These are phyloP conservation scores for Colletotrichum sp. DNA, from an alignment of 2,329 filamentous ascomycete genomes.

Conservation along the genomic window DNA sequence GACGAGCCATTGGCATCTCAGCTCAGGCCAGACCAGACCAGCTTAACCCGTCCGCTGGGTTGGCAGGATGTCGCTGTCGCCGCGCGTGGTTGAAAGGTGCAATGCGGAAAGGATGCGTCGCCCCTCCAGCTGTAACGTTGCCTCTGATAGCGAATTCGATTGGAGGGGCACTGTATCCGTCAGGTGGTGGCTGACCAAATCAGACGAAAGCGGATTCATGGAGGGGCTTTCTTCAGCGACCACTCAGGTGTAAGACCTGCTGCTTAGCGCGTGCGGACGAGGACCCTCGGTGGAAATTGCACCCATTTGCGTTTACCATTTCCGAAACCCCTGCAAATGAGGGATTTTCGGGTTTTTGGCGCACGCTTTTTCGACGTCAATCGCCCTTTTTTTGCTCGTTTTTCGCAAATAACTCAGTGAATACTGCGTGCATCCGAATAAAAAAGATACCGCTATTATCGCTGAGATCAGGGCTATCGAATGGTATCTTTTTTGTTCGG, in stretches of 20 bases:
- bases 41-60: background rate
- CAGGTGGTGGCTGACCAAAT: conserved; percentile 2
- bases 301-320: no score
- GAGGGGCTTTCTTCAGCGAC: background rate
- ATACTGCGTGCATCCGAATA: no score
- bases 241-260: background rate
- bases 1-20: background rate
- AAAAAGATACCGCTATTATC: no score
- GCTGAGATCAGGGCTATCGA: no score
- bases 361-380: no score
- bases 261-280: background rate
- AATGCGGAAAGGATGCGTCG: background rate
- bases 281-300: background rate
- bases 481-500: no score
- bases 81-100: background rate
- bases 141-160: background rate
- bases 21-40: background rate
- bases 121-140: conserved; percentile 21
- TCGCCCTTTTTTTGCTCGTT: no score
- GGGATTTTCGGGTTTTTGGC: no score
- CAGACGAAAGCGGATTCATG: conserved; percentile 10
- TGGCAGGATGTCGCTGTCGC: background rate
- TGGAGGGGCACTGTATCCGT: background rate
- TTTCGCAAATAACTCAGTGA: no score
- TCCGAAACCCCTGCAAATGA: no score